Conservation (phyloP, 2,329 filamentous ascomycete species). For the Aspergillus arachidicola region DNA sequence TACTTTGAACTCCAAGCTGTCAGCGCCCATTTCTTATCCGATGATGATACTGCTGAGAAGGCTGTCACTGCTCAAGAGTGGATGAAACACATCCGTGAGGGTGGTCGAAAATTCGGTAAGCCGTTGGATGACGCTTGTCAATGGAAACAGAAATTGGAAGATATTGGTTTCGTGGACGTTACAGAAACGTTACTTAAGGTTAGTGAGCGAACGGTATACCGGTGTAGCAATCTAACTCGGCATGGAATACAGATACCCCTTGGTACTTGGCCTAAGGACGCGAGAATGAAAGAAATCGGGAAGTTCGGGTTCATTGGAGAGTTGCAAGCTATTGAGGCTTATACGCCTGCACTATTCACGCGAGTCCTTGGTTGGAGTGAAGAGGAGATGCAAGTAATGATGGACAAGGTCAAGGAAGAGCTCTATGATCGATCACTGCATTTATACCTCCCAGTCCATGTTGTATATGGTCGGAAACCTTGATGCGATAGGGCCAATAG, state of each 20-base stretch:
- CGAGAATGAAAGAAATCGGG: neutral
- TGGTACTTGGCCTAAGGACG: neutral
- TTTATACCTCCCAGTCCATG: neutral
- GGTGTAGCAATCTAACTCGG: neutral
- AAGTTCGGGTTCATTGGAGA: neutral
- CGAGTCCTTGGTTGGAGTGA: neutral
- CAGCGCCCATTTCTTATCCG: neutral
- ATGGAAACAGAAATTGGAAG: conserved; percentile 2
- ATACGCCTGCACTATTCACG: neutral
- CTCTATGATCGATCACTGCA: neutral
- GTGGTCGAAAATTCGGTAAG: neutral
- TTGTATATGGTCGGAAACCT: neutral
- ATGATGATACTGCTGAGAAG: neutral
- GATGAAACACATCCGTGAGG: neutral
- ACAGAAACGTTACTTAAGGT: conserved; percentile 1
- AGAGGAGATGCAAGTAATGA: neutral
- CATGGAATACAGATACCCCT: neutral
- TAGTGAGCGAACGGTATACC: neutral
- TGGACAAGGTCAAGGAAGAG: neutral
- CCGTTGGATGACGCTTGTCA: neutral
- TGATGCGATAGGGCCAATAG: neutral
- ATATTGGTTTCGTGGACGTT: neutral
- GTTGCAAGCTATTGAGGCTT: neutral
- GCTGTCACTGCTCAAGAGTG: neutral
- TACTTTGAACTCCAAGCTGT: conserved; percentile 1